These are phyloP conservation scores for Boletus huronensis DNA, from an alignment of 768 basidiomycete genomes.

Conservation along the genomic window DNA sequence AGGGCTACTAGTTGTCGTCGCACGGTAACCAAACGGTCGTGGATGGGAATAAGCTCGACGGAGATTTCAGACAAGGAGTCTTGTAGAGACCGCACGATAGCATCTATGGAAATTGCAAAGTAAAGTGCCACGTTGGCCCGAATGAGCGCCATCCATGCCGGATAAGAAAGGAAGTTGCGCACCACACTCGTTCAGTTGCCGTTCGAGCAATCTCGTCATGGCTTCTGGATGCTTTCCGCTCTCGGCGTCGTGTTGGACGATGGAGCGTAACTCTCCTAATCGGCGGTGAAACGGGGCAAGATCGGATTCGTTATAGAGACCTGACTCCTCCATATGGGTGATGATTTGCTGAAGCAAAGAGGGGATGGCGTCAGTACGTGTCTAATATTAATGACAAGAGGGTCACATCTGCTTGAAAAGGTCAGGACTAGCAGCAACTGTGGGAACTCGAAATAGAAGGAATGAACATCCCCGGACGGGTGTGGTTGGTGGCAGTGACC, in stretches of 20 bases:
- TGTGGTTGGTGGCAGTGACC: neutral
- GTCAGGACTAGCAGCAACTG: conserved; percentile 23
- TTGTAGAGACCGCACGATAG: conserved; percentile 71
- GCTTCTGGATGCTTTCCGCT: conserved; percentile 81
- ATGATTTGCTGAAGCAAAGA: conserved; percentile 73
- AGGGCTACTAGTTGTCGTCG: conserved; percentile 86
- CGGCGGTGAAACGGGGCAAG: conserved; percentile 84
- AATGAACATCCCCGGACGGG: conserved; percentile 1
- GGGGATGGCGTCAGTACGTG: conserved; percentile 23
- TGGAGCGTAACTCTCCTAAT: conserved; percentile 75
- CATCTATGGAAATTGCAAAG: conserved; percentile 46
- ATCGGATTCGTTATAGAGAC: conserved; percentile 89
- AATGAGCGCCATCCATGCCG: neutral
- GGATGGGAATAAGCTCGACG: conserved; percentile 85
- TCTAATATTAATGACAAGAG: conserved; percentile 24
- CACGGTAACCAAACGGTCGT: conserved; percentile 83
- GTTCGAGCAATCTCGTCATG: conserved; percentile 83
- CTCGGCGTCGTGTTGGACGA: conserved; percentile 79
- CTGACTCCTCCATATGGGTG: conserved; percentile 93
- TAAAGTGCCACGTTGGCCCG: neutral
- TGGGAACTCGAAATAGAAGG: conserved; percentile 7
- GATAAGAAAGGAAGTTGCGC: conserved; percentile 32
- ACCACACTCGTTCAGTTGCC: conserved; percentile 93
- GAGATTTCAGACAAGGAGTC: conserved; percentile 85
- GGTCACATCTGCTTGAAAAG: conserved; percentile 22